A percentile compares a stretch with the other conserved stretches of the same genome.
Conservation (phyloP, 1,284 basidiomycete genomes). For the Porogramme epimiltina region DNA sequence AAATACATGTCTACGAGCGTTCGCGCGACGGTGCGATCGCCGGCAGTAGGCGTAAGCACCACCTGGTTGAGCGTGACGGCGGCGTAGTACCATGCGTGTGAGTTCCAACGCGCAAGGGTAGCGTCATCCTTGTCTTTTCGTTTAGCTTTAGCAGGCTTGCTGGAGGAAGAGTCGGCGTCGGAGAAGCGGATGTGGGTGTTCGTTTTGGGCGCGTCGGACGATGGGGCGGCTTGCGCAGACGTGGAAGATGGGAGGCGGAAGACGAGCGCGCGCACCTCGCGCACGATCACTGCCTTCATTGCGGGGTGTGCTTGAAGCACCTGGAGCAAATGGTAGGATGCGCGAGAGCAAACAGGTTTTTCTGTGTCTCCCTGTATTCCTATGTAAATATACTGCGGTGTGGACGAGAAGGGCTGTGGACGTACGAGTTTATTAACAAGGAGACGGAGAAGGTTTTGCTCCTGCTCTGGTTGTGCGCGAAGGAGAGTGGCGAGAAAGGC, state of each 20-base stretch:
- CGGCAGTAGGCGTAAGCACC: slow-evolving; percentile 65
- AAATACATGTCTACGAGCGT: slow-evolving; percentile 93
- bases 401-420: slow-evolving; percentile 8
- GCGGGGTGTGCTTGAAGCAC: slow-evolving; percentile 89
- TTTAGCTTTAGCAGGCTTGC: slow-evolving; percentile 22
- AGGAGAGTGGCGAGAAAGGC: slow-evolving; percentile 80
- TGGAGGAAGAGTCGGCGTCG: slow-evolving; percentile 25
- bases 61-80: slow-evolving; percentile 95
- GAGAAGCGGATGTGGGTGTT: slow-evolving; percentile 23
- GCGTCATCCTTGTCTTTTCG: slow-evolving; percentile 28
- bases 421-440: slow-evolving; percentile 93
- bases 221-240: slow-evolving; percentile 33
- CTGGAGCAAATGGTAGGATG: slow-evolving; percentile 88
- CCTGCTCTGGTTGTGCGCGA: slow-evolving; percentile 92
- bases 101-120: slow-evolving; percentile 31
- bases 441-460: slow-evolving; percentile 91
- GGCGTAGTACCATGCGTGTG: slow-evolving; percentile 77
- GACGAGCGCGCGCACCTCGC: slow-evolving; percentile 84
- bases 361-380: slow-evolving; percentile 81
- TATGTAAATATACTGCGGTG: not conserved
- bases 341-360: slow-evolving; percentile 85
- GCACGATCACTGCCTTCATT: slow-evolving; percentile 92
- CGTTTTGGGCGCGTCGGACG: not conserved
- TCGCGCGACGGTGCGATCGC: slow-evolving; percentile 79
- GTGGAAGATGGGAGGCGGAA: slow-evolving; percentile 58